phyloP scores from a whole-genome alignment of 331 rosid genomes.

The Arachis monticola region DNA sequence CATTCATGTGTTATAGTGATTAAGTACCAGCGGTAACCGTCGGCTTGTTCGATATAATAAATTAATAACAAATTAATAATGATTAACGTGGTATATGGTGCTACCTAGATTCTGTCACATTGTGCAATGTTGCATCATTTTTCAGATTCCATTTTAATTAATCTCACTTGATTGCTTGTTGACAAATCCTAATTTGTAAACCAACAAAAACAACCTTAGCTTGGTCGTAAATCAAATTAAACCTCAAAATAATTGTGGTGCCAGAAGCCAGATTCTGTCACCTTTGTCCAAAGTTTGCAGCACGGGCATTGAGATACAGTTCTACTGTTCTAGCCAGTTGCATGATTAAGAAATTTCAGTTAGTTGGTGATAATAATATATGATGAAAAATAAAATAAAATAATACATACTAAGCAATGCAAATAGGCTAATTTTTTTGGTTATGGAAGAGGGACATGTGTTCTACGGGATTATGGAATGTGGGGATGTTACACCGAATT shows the following conservation, averaged over 20 bases:
- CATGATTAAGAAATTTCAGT: slow-evolving; percentile 4
- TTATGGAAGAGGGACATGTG: no score
- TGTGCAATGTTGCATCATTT: background rate
- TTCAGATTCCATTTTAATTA: slow-evolving; percentile 13
- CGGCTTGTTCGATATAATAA: background rate
- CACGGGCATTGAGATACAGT: slow-evolving; percentile 1
- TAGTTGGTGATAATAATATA: background rate
- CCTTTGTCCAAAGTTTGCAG: slow-evolving; percentile 9
- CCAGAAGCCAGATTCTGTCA: slow-evolving; percentile 8
- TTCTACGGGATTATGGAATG: no score
- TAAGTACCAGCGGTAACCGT: background rate
- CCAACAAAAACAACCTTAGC: background rate
- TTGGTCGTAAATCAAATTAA: slow-evolving; percentile 2
- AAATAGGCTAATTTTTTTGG: no score
- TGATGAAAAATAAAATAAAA: no score
- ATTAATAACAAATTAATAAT: background rate
- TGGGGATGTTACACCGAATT: no score
- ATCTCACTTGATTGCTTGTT: background rate
- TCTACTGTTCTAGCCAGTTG: background rate
- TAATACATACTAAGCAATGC: no score
- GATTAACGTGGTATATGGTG: background rate
- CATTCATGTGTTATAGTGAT: background rate
- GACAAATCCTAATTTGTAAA: background rate
- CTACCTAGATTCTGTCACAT: background rate
- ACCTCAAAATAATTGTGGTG: background rate